Evolutionary conservation across 2,329 filamentous ascomycete genomes (phyloP), one percentile per base, ranked within the genome.

Genomic region (Aspergillus candidus): DNA sequence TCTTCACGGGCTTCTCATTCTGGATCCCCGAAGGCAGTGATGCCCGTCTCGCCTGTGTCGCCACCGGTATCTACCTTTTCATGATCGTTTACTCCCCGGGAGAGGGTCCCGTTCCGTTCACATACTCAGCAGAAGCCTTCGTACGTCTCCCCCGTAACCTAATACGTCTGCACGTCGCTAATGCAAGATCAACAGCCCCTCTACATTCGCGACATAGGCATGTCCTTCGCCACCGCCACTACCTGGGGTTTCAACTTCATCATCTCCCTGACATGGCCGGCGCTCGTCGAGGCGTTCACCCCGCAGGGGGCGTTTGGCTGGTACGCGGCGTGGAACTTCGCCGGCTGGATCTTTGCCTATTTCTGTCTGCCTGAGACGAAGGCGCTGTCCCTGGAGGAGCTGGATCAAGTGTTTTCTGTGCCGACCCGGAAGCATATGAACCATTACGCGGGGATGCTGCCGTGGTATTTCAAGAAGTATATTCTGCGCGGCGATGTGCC

Each of bases 91-190:
- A 77, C 54, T 72, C 68, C 0, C 69, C 79, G 0, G 80, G 80
- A 14, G 78, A 79, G 59, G 80, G 80, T 0, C 76, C 76, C 0
- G 79, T 82, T 0, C 79, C 80, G 1, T 83, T 83, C 52, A 80
- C 78, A 0, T 83, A 83, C 58, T 80, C 77, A 0, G 79, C 80
- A 4, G 80, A 83, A 60, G 78, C 77, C 1, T 83, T 82, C 54
- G 22, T 27, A 27, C 7, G 6, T 27, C 7, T 10, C 7, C 6
- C 6, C 22, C 6, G 6, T 27, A 7, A 27, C 22, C 7, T 7
- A 27, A 27, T 2, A 2, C 6, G 10, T 10, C 2, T 3, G 2
- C 22, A 10, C 22, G 10, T 27, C 22, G 8, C 22, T 27, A 27
- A 27, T 27, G 22, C 22, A 8, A 7, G 3, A 2, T 27, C 10